Percentiles rank a stretch among this genome's conserved stretches.
Evolutionary conservation across 2,329 filamentous ascomycete species (phyloP).

Genomic region (Sclerotinia borealis): DNA sequence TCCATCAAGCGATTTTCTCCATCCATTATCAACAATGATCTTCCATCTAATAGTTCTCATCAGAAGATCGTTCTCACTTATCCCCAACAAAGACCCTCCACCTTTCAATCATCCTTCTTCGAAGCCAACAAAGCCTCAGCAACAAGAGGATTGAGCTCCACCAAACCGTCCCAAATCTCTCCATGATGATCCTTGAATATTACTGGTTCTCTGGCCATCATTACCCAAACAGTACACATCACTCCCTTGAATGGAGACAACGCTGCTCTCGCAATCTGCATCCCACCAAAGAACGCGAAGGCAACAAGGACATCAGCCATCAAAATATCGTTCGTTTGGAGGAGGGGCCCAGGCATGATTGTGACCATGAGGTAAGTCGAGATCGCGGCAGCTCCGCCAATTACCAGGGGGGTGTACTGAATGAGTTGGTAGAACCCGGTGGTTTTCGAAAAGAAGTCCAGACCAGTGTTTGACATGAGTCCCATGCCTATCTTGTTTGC

Average conservation of each 20-base stretch:
- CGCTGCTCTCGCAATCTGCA: neutral
- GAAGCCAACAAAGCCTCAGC: neutral
- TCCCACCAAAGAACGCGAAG: neutral
- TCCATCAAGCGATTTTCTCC: neutral
- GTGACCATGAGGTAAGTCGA: neutral
- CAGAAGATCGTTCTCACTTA: neutral
- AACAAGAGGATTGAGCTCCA: neutral
- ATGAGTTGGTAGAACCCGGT: neutral
- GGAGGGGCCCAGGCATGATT: neutral
- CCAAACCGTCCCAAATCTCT: slow-evolving; percentile 5
- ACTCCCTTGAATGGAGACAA: slow-evolving; percentile 4
- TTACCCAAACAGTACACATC: neutral
- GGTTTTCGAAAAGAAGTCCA: neutral
- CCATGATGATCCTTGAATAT: neutral
- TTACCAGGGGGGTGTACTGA: neutral
- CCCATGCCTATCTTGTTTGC: neutral
- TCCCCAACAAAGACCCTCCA: no score
- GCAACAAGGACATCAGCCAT: neutral
- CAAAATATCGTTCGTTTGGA: neutral
- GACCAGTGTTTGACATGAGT: neutral
- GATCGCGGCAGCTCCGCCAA: neutral
- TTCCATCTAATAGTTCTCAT: neutral
- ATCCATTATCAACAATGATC: neutral
- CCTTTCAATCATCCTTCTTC: neutral
- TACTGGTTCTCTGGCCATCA: slow-evolving; percentile 6